Evolutionary conservation across 1,284 basidiomycete species (phyloP), one percentile per base, ranked within the genome.

Genomic region (Trichosporon faecale): DNA sequence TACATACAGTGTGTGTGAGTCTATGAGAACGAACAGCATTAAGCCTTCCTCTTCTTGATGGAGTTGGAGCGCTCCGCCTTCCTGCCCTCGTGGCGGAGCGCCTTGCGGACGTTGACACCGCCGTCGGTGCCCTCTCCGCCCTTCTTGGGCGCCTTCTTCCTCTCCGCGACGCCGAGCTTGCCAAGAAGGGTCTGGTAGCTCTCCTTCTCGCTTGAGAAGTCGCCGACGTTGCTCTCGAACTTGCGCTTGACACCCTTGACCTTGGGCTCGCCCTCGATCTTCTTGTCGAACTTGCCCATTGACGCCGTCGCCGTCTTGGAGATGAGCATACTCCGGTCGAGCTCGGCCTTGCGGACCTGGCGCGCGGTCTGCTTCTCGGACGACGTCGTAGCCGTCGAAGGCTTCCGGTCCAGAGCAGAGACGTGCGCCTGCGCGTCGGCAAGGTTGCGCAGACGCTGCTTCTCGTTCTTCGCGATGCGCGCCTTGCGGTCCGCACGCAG

Each of bases 261-360:
- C 82, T 93, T 94, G 79, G 92, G 91, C 83, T 99, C 96, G 23
- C 95, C 95, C 65, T 95, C 91, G 29, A 98, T 88, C 77, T 87
- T 90, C 76, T 89, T 90, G 82, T 98, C 95, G 78, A 97, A 96
- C 76, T 85, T 84, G 75, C 96, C 96, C 90, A 98, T 90, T 75
- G 91, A 94, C 0, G 94, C 96, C 0, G 96, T 98, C 71, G 93
- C 93, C 46, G 87, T 85, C 68, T 92, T 89, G n/a, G 91, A 90
- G 1, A 91, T 88, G 5, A 91, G 89, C 40, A 98, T 85, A 5
- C 91, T 91, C 67, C 88, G 87, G 49, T 95, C 91, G 21, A 98
- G 88, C 21, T 93, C 89, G 18, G 82, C 79, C 81, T 94, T 94
- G 27, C 92, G 88, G 66, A 86, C 84, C 40, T 86, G 85, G 44